Evolutionary conservation across 1,284 basidiomycete genomes (phyloP), one percentile per base, ranked within the genome.

Genomic region (Neonothopanus nambi): DNA sequence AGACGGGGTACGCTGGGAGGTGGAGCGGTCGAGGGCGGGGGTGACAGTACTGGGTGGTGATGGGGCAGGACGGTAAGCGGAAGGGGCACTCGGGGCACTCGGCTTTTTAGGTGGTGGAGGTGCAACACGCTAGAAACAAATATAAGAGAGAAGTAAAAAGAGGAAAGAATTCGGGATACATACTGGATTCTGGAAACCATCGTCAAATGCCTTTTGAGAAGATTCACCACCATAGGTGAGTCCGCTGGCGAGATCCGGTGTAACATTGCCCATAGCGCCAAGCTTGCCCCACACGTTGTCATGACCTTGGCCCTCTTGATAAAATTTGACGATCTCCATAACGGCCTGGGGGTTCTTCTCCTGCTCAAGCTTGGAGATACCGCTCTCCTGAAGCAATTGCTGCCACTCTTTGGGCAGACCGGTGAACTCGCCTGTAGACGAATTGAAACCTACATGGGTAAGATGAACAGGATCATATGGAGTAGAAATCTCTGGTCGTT

Each of bases 391-490:
- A 44, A 99, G 74, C 5, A 99, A 81, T 69, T 98, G 93, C 69
- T 99, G 97, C 97, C 97, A 99, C 74, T 99, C 96, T 69, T 95
- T 95, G 1, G 97, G 97, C 52, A 99, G 79, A 3, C 97, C 97
- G 8, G 92, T 95, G 74, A 95, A 99, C 74, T 99, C 95, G 55
- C 97, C 97, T 0, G 96, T 99, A 57, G 93, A 95, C 30, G 93
- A 94, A 74, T 99, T 98, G 83, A 98, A 99, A 57, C 96, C 97
- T 67, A 99, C 97, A 67, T 99, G 97, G 0, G 96, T 99, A 61
- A 99, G 87, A 75, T 99, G 97, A 37, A 99, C 95, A n/a, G 97
- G 97, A 71, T 99, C 97, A 70, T 98, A 99, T 1, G 94, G 96
- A 2, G 94, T 97, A 61, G 92, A 95, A 75, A 99, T 99, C 72